Evolutionary conservation across 371 early-diverging fungal genomes (phyloP).

Genomic region (Actinomucor elegans): DNA sequence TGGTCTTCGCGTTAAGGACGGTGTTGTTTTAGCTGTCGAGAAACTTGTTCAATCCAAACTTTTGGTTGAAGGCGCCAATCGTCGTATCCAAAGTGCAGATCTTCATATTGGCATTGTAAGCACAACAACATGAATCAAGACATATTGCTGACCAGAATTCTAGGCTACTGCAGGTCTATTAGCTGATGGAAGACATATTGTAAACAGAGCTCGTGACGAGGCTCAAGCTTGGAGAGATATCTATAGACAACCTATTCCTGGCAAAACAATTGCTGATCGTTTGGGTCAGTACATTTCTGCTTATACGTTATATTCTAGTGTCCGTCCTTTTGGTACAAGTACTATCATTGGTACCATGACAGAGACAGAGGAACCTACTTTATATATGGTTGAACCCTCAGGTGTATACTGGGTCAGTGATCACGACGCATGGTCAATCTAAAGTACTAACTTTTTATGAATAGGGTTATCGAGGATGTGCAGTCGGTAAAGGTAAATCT

Average conservation of each 20-base stretch:
- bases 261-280: constrained; percentile 91
- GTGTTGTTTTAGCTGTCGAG: constrained; percentile 95
- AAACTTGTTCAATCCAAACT: constrained; percentile 95
- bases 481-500: constrained; percentile 95
- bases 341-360: constrained; percentile 79
- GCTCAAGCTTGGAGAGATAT: constrained; percentile 86
- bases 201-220: constrained; percentile 91
- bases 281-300: constrained; percentile 93
- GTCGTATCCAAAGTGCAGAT: constrained; percentile 91
- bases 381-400: constrained; percentile 97
- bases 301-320: constrained; percentile 94
- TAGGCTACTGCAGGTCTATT: constrained; percentile 92
- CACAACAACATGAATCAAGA: background rate
- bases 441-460: background rate
- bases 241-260: constrained; percentile 83
- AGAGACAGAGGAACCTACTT: constrained; percentile 70
- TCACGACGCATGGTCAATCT: too few relatives aligned
- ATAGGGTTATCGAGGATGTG: constrained; percentile 93
- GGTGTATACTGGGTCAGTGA: constrained; percentile 87
- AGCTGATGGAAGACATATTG: constrained; percentile 93
- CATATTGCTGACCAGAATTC: background rate
- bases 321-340: constrained; percentile 95
- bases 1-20: constrained; percentile 93
- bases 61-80: constrained; percentile 89
- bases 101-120: constrained; percentile 90